phyloP scores from a whole-genome alignment of 2,329 filamentous ascomycete genomes.

The Trichoderma aggressivum region DNA sequence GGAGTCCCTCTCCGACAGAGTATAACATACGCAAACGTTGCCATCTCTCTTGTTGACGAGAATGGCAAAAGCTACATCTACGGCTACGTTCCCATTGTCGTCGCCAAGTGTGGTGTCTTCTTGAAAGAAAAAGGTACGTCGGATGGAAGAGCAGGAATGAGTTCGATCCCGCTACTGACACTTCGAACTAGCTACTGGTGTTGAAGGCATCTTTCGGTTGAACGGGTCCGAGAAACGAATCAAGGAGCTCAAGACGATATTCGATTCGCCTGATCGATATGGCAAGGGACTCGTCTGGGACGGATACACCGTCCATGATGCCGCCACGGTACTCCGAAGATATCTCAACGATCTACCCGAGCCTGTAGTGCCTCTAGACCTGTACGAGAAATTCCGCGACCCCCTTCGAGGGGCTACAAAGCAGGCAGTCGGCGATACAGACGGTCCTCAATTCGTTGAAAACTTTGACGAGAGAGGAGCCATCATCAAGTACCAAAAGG shows the following conservation, averaged over 20 bases:
- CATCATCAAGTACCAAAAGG: slow-evolving; percentile 77
- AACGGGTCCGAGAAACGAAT: slow-evolving; percentile 97
- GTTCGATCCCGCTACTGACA: slow-evolving; percentile 22
- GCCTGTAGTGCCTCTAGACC: slow-evolving; percentile 89
- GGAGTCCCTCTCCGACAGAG: slow-evolving; percentile 89
- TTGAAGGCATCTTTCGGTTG: slow-evolving; percentile 94
- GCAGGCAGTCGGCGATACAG: slow-evolving; percentile 68
- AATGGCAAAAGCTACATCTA: slow-evolving; percentile 96
- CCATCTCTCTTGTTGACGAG: slow-evolving; percentile 91
- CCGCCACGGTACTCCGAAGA: slow-evolving; percentile 89
- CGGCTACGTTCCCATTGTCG: slow-evolving; percentile 96
- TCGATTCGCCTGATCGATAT: slow-evolving; percentile 92
- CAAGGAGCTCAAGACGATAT: slow-evolving; percentile 88
- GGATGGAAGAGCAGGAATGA: background rate
- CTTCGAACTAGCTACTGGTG: slow-evolving; percentile 68
- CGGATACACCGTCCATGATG: slow-evolving; percentile 97
- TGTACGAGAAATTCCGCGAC: slow-evolving; percentile 87
- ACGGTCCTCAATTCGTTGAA: slow-evolving; percentile 67
- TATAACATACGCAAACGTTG: slow-evolving; percentile 96
- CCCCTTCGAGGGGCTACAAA: slow-evolving; percentile 70
- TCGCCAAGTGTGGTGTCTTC: slow-evolving; percentile 96
- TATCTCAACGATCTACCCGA: slow-evolving; percentile 97
- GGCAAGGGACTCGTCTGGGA: slow-evolving; percentile 97
- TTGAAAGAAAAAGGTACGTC: slow-evolving; percentile 91
- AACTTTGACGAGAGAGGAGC: slow-evolving; percentile 62